A percentile compares a stretch with the other conserved stretches of the same genome.
Conservation (phyloP, 2,329 filamentous ascomycete species). For the Alternaria ventricosa region DNA sequence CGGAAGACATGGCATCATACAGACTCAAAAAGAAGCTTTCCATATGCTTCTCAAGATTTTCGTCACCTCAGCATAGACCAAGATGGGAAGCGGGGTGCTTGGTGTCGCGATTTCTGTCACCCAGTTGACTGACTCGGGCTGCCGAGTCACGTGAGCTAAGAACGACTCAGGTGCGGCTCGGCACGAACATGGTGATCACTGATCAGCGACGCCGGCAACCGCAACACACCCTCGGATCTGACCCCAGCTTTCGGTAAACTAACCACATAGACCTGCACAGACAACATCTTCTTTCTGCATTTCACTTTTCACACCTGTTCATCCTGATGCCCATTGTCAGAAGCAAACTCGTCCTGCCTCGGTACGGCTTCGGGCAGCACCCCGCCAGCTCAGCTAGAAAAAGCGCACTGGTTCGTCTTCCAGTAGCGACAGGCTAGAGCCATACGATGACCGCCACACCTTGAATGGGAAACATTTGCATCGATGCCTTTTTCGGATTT, state of each 20-base stretch:
- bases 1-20: neutral
- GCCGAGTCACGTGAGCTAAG: neutral
- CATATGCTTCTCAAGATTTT: neutral
- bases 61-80: neutral
- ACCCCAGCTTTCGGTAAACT: neutral
- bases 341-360: neutral
- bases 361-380: neutral
- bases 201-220: neutral
- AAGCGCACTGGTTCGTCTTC: neutral
- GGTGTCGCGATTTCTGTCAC: neutral
- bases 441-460: neutral
- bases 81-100: neutral
- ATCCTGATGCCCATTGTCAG: neutral
- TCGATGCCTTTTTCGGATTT: neutral
- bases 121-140: neutral
- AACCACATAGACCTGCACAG: neutral
- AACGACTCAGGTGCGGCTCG: neutral
- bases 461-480: neutral
- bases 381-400: neutral
- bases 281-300: neutral
- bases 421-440: neutral
- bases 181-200: neutral
- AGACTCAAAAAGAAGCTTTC: neutral
- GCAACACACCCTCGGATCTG: neutral
- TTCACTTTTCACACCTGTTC: neutral